Evolutionary conservation across 1,284 basidiomycete genomes (phyloP).

Genomic region (Volvariella volvacea): DNA sequence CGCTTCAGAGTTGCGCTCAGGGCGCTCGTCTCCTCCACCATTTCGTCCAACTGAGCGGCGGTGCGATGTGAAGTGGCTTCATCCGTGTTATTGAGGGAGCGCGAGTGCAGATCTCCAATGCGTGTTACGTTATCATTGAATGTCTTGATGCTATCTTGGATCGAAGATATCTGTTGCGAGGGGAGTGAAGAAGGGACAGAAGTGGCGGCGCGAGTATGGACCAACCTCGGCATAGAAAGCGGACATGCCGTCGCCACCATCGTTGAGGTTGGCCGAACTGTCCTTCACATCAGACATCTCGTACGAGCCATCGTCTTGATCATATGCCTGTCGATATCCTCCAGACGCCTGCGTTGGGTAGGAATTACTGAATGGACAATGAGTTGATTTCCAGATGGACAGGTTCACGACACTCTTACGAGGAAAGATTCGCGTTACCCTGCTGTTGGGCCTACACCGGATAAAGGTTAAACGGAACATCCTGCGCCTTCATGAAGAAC

Average conservation of each 20-base stretch:
- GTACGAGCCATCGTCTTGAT: slow-evolving; percentile 56
- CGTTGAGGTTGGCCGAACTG: slow-evolving; percentile 43
- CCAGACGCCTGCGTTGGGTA: slow-evolving; percentile 61
- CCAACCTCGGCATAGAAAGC: slow-evolving; percentile 71
- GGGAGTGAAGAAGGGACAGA: not conserved
- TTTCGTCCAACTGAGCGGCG: slow-evolving; percentile 59
- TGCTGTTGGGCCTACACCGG: slow-evolving; percentile 57
- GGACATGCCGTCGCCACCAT: slow-evolving; percentile 50
- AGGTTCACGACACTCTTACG: too few species aligned
- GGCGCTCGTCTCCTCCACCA: slow-evolving; percentile 74
- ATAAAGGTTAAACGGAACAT: slow-evolving; percentile 11
- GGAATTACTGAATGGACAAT: slow-evolving; percentile 38
- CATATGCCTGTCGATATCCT: slow-evolving; percentile 43
- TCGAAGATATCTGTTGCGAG: slow-evolving; percentile 50
- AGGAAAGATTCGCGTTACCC: slow-evolving; percentile 27
- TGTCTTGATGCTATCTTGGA: slow-evolving; percentile 64
- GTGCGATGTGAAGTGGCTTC: slow-evolving; percentile 59
- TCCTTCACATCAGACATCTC: slow-evolving; percentile 65
- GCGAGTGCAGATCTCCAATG: slow-evolving; percentile 68
- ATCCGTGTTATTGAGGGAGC: slow-evolving; percentile 75
- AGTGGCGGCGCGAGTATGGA: slow-evolving; percentile 1
- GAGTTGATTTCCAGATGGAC: too few species aligned
- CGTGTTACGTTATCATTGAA: slow-evolving; percentile 68
- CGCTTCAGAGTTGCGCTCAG: slow-evolving; percentile 72
- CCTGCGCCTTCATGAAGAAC: slow-evolving; percentile 16